Percentiles rank a stretch among this genome's conserved stretches.
Conservation (phyloP, 2,329 filamentous ascomycete genomes). For the Fusarium phyllophilum region DNA sequence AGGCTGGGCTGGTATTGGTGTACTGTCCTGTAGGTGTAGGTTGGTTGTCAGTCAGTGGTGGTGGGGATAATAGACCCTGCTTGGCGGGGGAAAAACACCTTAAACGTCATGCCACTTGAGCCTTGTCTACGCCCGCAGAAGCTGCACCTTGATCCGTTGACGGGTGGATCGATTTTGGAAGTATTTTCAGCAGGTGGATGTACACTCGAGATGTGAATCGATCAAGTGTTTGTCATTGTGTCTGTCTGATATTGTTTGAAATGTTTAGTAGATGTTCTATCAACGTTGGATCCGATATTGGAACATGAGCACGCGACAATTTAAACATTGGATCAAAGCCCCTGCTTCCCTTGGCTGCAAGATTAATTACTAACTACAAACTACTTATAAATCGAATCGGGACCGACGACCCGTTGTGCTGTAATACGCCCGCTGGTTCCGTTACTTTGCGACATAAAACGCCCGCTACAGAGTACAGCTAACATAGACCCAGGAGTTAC, state of each 20-base stretch:
- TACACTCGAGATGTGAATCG: background rate
- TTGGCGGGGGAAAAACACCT: constrained; percentile 15
- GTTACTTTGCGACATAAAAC: constrained; percentile 26
- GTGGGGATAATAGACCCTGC: constrained; percentile 24
- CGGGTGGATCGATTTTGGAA: constrained; percentile 19
- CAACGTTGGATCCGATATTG: constrained; percentile 5
- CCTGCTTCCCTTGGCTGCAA: constrained; percentile 2
- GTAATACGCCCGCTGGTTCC: constrained; percentile 31
- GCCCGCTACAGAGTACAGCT: constrained; percentile 31
- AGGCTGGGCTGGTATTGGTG: background rate
- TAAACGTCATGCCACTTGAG: constrained; percentile 33
- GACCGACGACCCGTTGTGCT: constrained; percentile 22
- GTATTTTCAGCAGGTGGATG: background rate
- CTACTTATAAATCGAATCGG: constrained; percentile 9
- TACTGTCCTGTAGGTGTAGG: background rate
- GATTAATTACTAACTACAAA: background rate
- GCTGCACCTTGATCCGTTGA: constrained; percentile 39
- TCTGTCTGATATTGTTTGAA: background rate
- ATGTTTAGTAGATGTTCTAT: no score
- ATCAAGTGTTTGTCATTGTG: background rate
- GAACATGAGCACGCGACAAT: constrained; percentile 35
- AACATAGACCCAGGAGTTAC: background rate
- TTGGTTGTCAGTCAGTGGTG: background rate
- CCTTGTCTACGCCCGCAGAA: constrained; percentile 38
- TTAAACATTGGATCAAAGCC: constrained; percentile 18